Conservation (phyloP, 2,329 filamentous ascomycete species). For the Monosporascus sp. region DNA sequence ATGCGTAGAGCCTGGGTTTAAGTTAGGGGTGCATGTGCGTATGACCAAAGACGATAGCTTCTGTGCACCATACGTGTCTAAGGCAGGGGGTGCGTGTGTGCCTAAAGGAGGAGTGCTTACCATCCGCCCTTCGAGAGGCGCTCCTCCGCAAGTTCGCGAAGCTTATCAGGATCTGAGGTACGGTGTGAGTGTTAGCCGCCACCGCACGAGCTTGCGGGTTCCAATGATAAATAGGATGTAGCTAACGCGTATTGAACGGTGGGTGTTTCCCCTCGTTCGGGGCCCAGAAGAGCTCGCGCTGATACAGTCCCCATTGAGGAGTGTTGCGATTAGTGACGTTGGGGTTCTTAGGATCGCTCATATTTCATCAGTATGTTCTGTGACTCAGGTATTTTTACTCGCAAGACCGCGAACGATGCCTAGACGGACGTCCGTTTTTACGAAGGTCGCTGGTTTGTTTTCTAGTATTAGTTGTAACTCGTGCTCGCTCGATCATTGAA, state of each 20-base stretch:
- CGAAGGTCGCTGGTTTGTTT: too few species aligned
- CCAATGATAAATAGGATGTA: not conserved
- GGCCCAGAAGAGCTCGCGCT: conserved; percentile 22
- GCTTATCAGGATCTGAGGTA: conserved; percentile 46
- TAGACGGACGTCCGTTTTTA: too few species aligned
- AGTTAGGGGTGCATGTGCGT: not conserved
- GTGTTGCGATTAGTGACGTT: conserved; percentile 19
- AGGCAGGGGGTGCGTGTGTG: too few species aligned
- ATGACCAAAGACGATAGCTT: too few species aligned
- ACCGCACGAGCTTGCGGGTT: not conserved
- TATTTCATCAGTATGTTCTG: conserved; percentile 1
- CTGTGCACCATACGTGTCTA: too few species aligned
- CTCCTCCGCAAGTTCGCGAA: conserved; percentile 53
- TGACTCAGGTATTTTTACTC: not conserved
- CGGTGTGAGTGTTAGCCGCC: not conserved
- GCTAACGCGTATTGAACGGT: conserved; percentile 20
- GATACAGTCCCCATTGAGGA: conserved; percentile 22
- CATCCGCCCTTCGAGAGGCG: conserved; percentile 54
- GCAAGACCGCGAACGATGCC: too few species aligned
- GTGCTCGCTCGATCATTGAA: not conserved
- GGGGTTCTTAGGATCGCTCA: conserved; percentile 23
- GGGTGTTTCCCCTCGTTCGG: conserved; percentile 21
- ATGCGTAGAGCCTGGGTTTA: conserved; percentile 42
- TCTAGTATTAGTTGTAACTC: too few species aligned
- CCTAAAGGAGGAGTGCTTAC: conserved; percentile 18